A percentile compares a stretch with the other conserved stretches of the same genome.
Conservation (phyloP, 192 early-diverging fungal species). For the Mortierella antarctica region DNA sequence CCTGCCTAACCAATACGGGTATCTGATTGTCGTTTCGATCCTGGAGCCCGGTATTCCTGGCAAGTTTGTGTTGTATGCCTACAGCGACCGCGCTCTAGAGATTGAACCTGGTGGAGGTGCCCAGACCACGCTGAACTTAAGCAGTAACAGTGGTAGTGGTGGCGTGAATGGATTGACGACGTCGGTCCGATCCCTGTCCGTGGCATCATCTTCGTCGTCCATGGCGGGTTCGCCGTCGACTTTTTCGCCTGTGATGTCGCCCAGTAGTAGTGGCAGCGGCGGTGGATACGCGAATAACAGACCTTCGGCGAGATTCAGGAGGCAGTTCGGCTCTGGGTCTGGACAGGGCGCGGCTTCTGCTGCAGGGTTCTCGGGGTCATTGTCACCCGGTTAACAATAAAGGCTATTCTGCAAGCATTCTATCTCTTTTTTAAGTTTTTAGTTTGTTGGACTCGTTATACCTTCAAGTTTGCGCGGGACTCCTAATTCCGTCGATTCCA, state of each 20-base stretch:
- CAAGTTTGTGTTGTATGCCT: slow-evolving; percentile 58
- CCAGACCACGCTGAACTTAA: slow-evolving; percentile 10
- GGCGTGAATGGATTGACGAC: slow-evolving; percentile 2
- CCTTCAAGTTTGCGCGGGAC: too few species aligned
- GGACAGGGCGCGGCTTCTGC: slow-evolving; percentile 1
- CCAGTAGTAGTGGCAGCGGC: background rate
- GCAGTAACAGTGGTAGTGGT: background rate
- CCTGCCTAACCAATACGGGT: slow-evolving; percentile 61
- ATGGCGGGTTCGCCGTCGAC: background rate
- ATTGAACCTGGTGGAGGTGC: slow-evolving; percentile 45
- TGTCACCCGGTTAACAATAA: too few species aligned
- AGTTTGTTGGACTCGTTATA: too few species aligned
- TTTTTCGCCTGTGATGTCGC: background rate
- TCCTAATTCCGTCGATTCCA: too few species aligned
- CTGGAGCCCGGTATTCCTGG: slow-evolving; percentile 57
- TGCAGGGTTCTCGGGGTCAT: too few species aligned
- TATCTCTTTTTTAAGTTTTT: too few species aligned
- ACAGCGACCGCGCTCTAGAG: slow-evolving; percentile 62
- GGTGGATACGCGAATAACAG: slow-evolving; percentile 14
- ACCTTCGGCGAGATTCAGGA: slow-evolving; percentile 27
- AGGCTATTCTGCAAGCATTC: too few species aligned
- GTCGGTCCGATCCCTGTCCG: slow-evolving; percentile 16
- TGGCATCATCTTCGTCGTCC: slow-evolving; percentile 7
- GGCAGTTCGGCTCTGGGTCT: slow-evolving; percentile 24
- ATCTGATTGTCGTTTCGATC: slow-evolving; percentile 63